Percentiles rank a stretch among this genome's conserved stretches.
Evolutionary conservation across 495 filamentous ascomycete species (phyloP).

Genomic region (Parathielavia appendiculata): DNA sequence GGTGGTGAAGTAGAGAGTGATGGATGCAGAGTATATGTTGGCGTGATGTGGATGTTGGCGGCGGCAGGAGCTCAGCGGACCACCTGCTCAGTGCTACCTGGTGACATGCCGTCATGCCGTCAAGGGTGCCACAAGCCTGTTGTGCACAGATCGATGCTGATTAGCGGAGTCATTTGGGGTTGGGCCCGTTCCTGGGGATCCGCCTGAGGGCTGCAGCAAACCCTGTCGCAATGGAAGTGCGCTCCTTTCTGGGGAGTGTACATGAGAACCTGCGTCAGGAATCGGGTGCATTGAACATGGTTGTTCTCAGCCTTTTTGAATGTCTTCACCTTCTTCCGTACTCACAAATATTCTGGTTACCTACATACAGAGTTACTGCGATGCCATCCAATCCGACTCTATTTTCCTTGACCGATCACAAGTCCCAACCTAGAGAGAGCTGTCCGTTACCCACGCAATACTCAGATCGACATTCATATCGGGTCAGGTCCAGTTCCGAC

Average conservation of each 20-base stretch:
- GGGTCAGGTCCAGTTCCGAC: neutral
- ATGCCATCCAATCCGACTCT: neutral
- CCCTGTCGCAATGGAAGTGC: neutral
- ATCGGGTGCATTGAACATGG: too few species aligned
- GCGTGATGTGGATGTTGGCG: constrained; percentile 5
- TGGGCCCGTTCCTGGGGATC: constrained; percentile 14
- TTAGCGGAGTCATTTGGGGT: constrained; percentile 13
- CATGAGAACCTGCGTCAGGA: neutral
- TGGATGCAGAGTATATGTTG: neutral
- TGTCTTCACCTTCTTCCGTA: too few species aligned
- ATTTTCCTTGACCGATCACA: neutral
- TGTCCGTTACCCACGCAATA: neutral
- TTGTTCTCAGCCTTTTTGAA: too few species aligned
- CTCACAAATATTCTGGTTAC: too few species aligned
- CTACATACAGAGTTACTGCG: too few species aligned
- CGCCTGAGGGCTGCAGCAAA: constrained; percentile 5
- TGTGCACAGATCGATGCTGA: constrained; percentile 1
- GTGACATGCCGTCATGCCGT: constrained; percentile 14
- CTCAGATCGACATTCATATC: too few species aligned
- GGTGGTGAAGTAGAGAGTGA: neutral
- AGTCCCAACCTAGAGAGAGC: neutral
- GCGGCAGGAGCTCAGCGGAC: neutral
- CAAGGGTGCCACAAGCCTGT: neutral
- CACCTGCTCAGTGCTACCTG: neutral
- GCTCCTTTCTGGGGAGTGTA: neutral